Percentiles rank a stretch among this genome's conserved stretches.
Conservation (phyloP, 331 rosid species). For the Stylosanthes scabra region DNA sequence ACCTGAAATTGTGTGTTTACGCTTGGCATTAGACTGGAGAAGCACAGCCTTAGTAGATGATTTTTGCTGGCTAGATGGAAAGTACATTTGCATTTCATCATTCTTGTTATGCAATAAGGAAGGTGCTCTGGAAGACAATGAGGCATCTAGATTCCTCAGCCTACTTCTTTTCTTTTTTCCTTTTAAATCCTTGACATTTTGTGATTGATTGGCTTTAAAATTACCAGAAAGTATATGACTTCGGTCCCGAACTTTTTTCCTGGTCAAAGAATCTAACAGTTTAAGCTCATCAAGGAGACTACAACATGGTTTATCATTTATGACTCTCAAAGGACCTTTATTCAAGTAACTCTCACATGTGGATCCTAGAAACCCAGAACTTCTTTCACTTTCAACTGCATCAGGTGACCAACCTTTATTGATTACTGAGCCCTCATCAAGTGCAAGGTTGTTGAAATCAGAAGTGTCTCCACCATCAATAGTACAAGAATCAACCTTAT, state of each 20-base stretch:
- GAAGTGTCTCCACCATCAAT: conserved; percentile 50
- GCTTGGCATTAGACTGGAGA: conserved; percentile 32
- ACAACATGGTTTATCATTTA: conserved; percentile 50
- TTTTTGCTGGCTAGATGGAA: conserved; percentile 35
- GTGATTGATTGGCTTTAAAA: conserved; percentile 39
- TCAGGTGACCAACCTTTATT: conserved; percentile 60
- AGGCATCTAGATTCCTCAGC: conserved; percentile 38
- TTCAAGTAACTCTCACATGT: conserved; percentile 43
- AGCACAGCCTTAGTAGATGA: conserved; percentile 30
- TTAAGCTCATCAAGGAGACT: conserved; percentile 68
- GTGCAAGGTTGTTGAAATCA: conserved; percentile 44
- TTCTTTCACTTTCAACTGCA: conserved; percentile 58
- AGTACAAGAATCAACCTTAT: conserved; percentile 50
- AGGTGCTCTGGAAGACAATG: conserved; percentile 41
- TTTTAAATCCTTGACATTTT: conserved; percentile 35
- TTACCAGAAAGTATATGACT: conserved; percentile 35
- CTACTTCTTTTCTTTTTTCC: conserved; percentile 49
- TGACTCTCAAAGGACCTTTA: conserved; percentile 39
- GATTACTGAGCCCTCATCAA: conserved; percentile 69
- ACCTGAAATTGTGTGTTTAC: conserved; percentile 31
- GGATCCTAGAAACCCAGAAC: conserved; percentile 45
- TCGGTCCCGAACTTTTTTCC: conserved; percentile 56
- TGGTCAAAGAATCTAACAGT: conserved; percentile 61
- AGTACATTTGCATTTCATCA: conserved; percentile 30
- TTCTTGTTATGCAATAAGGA: conserved; percentile 39